Evolutionary conservation across 1,284 basidiomycete genomes (phyloP).

Genomic region (Jaminaea rosea): DNA sequence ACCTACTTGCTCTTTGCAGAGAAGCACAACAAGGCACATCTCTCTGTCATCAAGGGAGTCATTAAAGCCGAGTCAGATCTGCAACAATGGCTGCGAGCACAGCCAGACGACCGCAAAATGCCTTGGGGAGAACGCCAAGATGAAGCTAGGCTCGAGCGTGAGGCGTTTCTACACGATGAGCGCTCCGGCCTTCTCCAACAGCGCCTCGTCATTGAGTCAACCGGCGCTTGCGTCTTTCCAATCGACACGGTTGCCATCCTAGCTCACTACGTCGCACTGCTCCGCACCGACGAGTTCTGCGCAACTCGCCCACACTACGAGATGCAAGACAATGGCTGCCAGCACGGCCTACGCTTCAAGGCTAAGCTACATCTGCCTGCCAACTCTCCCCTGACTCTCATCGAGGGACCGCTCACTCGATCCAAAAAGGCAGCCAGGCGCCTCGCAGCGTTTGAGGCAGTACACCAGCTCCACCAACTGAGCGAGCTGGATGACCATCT

Average conservation of each 20-base stretch:
- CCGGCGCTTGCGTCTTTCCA: constrained; percentile 19
- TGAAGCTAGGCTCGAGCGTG: too few relatives aligned
- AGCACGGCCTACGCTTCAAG: constrained; percentile 5
- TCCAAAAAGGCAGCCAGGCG: constrained; percentile 21
- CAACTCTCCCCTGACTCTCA: constrained; percentile 12
- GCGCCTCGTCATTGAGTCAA: too few relatives aligned
- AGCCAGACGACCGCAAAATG: constrained; percentile 9
- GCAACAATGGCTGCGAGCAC: constrained; percentile 15
- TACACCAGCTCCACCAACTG: constrained; percentile 13
- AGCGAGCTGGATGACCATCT: constrained; percentile 24
- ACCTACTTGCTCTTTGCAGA: constrained; percentile 24
- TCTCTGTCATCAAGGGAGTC: too few relatives aligned
- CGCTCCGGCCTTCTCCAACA: too few relatives aligned
- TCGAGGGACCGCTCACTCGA: constrained; percentile 8
- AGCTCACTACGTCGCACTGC: constrained; percentile 17
- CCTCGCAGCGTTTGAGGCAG: constrained; percentile 21
- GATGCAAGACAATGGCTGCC: constrained; percentile 5
- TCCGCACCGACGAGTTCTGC: constrained; percentile 13
- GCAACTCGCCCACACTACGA: constrained; percentile 12
- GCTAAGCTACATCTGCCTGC: constrained; percentile 15
- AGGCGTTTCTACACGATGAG: too few relatives aligned
- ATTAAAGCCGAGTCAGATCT: constrained; percentile 8
- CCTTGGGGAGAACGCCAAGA: too few relatives aligned
- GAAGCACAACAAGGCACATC: constrained; percentile 10
- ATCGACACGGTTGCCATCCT: constrained; percentile 18